These are phyloP conservation scores for Wickerhamomyces tratensis DNA, from an alignment of 805 yeast genomes.

Conservation along the genomic window DNA sequence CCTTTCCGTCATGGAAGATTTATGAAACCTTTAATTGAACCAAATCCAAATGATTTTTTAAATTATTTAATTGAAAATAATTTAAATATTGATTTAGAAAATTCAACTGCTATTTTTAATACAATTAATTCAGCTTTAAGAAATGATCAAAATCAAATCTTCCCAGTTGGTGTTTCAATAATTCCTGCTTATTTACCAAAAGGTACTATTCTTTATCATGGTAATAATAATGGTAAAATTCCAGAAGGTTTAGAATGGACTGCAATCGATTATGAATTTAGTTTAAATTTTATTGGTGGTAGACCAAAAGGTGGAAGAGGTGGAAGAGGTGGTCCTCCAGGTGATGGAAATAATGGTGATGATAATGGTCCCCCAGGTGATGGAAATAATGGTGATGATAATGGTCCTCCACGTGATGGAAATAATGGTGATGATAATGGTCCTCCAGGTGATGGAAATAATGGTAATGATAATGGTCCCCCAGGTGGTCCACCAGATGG, in stretches of 20 bases:
- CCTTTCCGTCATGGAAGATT: no score
- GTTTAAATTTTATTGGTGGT: constrained; percentile 35
- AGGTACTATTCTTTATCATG: constrained; percentile 49
- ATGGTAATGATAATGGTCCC: not conserved
- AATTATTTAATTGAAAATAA: no score
- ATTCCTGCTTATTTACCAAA: constrained; percentile 53
- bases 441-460: not conserved
- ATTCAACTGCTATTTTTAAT: constrained; percentile 48
- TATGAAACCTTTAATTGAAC: not conserved
- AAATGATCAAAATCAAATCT: constrained; percentile 39
- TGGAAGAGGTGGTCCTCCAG: constrained; percentile 1
- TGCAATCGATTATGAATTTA: constrained; percentile 56
- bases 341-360: not conserved
- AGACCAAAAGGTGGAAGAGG: constrained; percentile 5
- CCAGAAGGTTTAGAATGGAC: constrained; percentile 50
- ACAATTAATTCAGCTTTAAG: constrained; percentile 43
- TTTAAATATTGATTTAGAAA: constrained; percentile 28
- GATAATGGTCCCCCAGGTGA: not conserved
- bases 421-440: no score
- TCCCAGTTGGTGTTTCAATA: constrained; percentile 47
- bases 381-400: not conserved
- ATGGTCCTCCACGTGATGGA: constrained; percentile 1
- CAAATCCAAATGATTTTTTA: not conserved
- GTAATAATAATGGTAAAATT: constrained; percentile 29
- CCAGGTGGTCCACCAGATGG: no score